Conservation (phyloP, 2,329 filamentous ascomycete genomes). For the Epicoccum sorghinum region DNA sequence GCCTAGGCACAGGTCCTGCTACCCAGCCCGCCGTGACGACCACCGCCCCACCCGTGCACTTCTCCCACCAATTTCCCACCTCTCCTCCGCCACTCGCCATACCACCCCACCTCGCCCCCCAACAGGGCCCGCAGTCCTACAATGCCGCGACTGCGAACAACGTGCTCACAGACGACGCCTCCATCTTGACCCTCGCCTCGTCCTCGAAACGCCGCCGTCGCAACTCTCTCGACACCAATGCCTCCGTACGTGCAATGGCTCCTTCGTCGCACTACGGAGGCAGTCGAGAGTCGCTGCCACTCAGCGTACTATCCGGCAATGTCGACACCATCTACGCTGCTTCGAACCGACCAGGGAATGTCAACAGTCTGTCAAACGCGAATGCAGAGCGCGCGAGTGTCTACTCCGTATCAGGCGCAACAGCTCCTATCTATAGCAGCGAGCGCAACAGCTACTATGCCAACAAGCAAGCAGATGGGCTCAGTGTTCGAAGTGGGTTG, state of each 20-base stretch:
- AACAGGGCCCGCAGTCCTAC: slow-evolving; percentile 71
- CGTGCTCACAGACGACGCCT: slow-evolving; percentile 82
- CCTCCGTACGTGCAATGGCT: slow-evolving; percentile 82
- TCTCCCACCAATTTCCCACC: slow-evolving; percentile 63
- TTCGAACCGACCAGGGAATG: slow-evolving; percentile 57
- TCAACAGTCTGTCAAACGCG: slow-evolving; percentile 56
- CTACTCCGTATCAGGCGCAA: slow-evolving; percentile 73
- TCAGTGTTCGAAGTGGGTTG: slow-evolving; percentile 78
- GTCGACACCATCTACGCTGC: slow-evolving; percentile 58
- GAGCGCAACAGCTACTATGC: slow-evolving; percentile 85
- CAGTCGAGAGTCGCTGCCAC: slow-evolving; percentile 77
- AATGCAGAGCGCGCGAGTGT: slow-evolving; percentile 76
- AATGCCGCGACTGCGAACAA: slow-evolving; percentile 81
- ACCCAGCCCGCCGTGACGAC: slow-evolving; percentile 45
- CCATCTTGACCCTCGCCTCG: slow-evolving; percentile 82
- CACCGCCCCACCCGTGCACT: slow-evolving; percentile 54
- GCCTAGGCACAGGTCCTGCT: slow-evolving; percentile 49
- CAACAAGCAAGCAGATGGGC: slow-evolving; percentile 67
- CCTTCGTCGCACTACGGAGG: slow-evolving; percentile 83
- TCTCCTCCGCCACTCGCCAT: slow-evolving; percentile 70
- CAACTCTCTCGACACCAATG: slow-evolving; percentile 83
- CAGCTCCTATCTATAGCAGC: slow-evolving; percentile 67
- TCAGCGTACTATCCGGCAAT: slow-evolving; percentile 78
- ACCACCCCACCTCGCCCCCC: slow-evolving; percentile 69
- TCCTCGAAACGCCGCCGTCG: slow-evolving; percentile 79